Conservation (phyloP, 2,329 filamentous ascomycete species). For the Shiraia bambusicola region DNA sequence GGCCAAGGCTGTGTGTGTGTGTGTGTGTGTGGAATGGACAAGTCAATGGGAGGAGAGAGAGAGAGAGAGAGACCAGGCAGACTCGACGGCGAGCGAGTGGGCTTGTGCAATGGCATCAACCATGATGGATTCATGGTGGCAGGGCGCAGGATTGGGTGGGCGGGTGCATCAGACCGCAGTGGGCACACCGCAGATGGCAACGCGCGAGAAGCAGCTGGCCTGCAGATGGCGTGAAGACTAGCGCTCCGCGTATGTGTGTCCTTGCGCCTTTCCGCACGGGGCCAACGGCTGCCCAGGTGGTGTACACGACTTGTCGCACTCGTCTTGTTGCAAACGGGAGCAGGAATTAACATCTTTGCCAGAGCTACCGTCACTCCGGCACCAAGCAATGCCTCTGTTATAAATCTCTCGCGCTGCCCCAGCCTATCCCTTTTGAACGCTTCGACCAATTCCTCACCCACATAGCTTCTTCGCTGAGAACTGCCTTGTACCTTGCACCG, state of each 20-base stretch:
- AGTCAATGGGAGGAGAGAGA: no score
- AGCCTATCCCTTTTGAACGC: constrained; percentile 32
- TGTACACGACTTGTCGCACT: constrained; percentile 44
- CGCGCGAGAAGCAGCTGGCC: constrained; percentile 26
- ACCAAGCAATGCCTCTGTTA: constrained; percentile 39
- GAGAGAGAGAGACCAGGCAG: no score
- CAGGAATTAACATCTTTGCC: constrained; percentile 43
- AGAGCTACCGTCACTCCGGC: constrained; percentile 41
- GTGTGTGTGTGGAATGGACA: no score
- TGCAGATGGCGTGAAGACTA: constrained; percentile 30
- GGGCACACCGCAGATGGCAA: constrained; percentile 11
- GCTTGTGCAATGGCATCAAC: no score
- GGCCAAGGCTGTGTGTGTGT: no score
- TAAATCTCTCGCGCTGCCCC: constrained; percentile 43
- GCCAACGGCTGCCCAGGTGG: constrained; percentile 8
- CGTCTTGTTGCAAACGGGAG: constrained; percentile 44
- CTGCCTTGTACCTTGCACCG: neutral
- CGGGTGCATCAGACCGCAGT: constrained; percentile 16
- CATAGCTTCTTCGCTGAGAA: constrained; percentile 5
- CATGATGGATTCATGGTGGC: no score
- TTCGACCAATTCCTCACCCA: constrained; percentile 27
- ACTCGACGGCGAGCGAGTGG: no score
- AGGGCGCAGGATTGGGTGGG: constrained; percentile 31
- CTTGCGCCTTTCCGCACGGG: constrained; percentile 43
- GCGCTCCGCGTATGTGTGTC: constrained; percentile 36